A percentile compares a stretch with the other conserved stretches of the same genome.
phyloP scores from a whole-genome alignment of 768 basidiomycete genomes.

The Agrocybe pediades region DNA sequence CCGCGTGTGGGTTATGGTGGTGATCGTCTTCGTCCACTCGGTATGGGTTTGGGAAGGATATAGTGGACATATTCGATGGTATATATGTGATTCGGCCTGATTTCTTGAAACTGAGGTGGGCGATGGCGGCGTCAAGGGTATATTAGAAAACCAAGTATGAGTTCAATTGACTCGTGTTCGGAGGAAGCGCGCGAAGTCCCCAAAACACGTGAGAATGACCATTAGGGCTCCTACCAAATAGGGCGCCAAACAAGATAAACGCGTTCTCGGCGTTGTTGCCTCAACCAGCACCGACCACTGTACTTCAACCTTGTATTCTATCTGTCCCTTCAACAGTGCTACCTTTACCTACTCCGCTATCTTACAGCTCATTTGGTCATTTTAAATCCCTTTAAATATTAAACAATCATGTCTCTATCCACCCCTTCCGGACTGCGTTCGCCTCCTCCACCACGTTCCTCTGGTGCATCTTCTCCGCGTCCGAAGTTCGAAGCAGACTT shows the following conservation, averaged over 20 bases:
- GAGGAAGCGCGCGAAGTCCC: constrained; percentile 9
- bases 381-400: not conserved
- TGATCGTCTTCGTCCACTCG: constrained; percentile 40
- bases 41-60: constrained; percentile 58
- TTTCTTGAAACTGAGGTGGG: not conserved
- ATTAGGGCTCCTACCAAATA: constrained; percentile 3
- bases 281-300: not conserved
- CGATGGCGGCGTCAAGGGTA: not conserved
- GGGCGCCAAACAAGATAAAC: constrained; percentile 18
- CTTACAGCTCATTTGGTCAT: not conserved
- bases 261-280: constrained; percentile 7
- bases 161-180: constrained; percentile 9
- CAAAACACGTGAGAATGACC: constrained; percentile 18
- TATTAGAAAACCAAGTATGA: constrained; percentile 1
- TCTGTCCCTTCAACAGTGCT: not conserved
- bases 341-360: not conserved
- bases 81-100: too few species aligned
- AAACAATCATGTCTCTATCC: constrained; percentile 13
- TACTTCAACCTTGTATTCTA: not conserved
- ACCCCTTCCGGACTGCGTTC: constrained; percentile 54
- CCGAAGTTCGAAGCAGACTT: constrained; percentile 74
- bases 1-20: not conserved
- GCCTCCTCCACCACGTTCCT: constrained; percentile 60
- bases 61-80: constrained; percentile 57
- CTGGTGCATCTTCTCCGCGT: constrained; percentile 52